Percentiles rank a stretch among this genome's conserved stretches.
These are phyloP conservation scores for Hypocrella siamensis DNA, from an alignment of 2,329 filamentous ascomycete species.

Conservation along the genomic window DNA sequence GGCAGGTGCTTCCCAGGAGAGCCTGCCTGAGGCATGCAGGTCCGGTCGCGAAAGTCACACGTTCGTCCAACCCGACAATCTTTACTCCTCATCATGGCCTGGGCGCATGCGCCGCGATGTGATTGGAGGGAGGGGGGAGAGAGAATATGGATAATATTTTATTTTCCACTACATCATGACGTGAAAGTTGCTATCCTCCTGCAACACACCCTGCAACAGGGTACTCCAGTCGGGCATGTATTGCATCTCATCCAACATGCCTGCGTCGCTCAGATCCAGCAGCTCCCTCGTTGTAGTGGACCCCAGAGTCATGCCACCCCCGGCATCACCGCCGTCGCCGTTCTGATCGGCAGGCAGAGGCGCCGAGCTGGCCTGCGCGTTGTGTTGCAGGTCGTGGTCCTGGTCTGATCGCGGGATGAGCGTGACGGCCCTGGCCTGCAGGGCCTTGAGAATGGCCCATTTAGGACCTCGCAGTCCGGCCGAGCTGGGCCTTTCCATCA, in stretches of 20 bases:
- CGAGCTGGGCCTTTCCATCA: conserved; percentile 1
- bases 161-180: conserved; percentile 3
- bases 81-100: too few species aligned
- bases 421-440: conserved; percentile 14
- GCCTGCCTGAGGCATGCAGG: too few species aligned
- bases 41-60: too few species aligned
- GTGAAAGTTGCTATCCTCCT: conserved; percentile 10
- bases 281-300: not conserved
- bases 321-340: not conserved
- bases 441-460: conserved; percentile 14
- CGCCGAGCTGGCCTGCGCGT: not conserved
- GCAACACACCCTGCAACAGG: conserved; percentile 13
- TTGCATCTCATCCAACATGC: conserved; percentile 3
- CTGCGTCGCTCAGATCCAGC: conserved; percentile 1
- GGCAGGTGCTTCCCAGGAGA: too few species aligned
- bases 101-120: too few species aligned
- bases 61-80: too few species aligned
- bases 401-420: conserved; percentile 6
- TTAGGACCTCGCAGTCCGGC: conserved; percentile 9
- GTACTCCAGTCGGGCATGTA: conserved; percentile 13
- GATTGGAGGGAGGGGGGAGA: not conserved
- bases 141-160: too few species aligned
- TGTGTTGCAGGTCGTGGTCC: not conserved
- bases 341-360: not conserved
- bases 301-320: not conserved